A percentile compares a stretch with the other conserved stretches of the same genome.
Evolutionary conservation across 305 asterid genomes (phyloP).

Genomic region (Fraxinus dipetala): DNA sequence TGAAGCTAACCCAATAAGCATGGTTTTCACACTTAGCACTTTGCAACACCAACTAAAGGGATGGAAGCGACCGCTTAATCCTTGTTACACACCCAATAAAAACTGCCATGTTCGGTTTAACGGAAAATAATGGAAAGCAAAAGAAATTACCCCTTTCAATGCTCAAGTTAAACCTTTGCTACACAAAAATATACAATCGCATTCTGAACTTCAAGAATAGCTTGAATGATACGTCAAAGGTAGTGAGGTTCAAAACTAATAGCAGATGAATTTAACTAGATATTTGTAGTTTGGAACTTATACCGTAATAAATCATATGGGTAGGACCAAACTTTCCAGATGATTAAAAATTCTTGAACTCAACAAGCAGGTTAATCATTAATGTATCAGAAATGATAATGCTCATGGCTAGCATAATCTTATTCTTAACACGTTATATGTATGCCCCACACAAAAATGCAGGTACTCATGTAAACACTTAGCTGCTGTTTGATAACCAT

Average conservation of each 20-base stretch:
- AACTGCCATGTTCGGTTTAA: background rate
- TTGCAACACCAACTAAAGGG: background rate
- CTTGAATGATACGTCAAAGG: background rate
- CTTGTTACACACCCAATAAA: background rate
- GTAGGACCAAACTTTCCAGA: background rate
- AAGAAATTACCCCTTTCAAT: background rate
- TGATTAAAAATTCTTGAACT: background rate
- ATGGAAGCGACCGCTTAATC: background rate
- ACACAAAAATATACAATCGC: background rate
- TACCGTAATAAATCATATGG: background rate
- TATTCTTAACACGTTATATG: background rate
- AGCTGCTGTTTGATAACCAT: too few relatives aligned
- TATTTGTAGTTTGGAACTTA: background rate
- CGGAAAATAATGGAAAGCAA: background rate
- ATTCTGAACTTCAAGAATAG: background rate
- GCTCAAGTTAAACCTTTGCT: background rate
- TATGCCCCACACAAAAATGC: background rate
- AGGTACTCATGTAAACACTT: background rate
- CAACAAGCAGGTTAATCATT: constrained; percentile 1
- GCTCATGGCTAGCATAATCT: background rate
- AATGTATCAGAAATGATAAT: background rate
- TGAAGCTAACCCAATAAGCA: background rate
- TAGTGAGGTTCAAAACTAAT: background rate
- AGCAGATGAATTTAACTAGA: background rate
- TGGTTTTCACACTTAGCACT: background rate